These are phyloP conservation scores for Inga leiocalycina DNA, from an alignment of 306 rosid species.

Conservation along the genomic window DNA sequence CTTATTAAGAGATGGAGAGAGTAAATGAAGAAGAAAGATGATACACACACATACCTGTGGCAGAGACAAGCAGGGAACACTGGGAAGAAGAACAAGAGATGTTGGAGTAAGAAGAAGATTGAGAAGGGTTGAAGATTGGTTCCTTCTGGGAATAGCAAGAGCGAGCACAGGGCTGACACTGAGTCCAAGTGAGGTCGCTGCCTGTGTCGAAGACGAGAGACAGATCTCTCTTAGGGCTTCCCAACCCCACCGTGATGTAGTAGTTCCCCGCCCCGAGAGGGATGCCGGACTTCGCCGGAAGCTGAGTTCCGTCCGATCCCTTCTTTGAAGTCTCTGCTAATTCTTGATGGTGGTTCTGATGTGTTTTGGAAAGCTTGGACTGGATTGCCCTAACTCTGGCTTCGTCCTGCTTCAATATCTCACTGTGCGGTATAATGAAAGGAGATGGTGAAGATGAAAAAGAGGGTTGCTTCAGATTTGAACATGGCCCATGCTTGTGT, in stretches of 20 bases:
- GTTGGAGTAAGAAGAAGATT: constrained; percentile 49
- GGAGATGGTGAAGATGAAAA: too few species aligned
- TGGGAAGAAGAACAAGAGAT: constrained; percentile 46
- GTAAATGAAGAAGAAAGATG: too few species aligned
- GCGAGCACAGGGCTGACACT: constrained; percentile 62
- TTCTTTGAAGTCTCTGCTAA: background rate
- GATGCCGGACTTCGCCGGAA: constrained; percentile 61
- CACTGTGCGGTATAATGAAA: too few species aligned
- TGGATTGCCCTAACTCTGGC: too few species aligned
- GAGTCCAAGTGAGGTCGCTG: constrained; percentile 86
- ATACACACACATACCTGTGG: constrained; percentile 43
- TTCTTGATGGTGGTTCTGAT: too few species aligned
- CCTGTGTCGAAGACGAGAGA: constrained; percentile 74
- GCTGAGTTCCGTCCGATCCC: constrained; percentile 6
- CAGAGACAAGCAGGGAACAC: constrained; percentile 54
- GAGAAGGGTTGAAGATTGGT: constrained; percentile 45
- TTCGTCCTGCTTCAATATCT: too few species aligned
- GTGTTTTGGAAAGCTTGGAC: too few species aligned
- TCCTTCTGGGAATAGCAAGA: constrained; percentile 65
- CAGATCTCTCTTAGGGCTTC: constrained; percentile 55
- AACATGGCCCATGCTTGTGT: constrained; percentile 60
- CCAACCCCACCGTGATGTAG: constrained; percentile 63
- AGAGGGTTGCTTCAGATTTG: too few species aligned
- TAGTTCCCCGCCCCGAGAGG: constrained; percentile 57
- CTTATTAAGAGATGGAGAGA: too few species aligned